phyloP scores from a whole-genome alignment of 352 stramenopile genomes.

The Thalassiosira gravida region DNA sequence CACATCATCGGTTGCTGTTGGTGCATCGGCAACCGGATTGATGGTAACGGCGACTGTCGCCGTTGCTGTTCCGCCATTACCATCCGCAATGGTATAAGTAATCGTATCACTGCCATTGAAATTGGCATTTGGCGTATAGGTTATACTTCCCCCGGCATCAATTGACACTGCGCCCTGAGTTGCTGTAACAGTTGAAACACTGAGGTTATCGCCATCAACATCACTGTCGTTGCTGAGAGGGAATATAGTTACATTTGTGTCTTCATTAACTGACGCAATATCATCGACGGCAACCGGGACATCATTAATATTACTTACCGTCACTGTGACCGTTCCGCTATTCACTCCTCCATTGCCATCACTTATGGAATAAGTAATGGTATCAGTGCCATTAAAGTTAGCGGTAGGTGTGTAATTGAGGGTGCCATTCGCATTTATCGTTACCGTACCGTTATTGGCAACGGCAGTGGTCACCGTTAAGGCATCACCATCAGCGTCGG shows the following conservation, averaged over 20 bases:
- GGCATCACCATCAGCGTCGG: not conserved
- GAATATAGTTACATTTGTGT: not conserved
- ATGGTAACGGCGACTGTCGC: not conserved
- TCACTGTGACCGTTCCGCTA: not conserved
- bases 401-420: not conserved
- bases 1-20: not conserved
- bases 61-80: not conserved
- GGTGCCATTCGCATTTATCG: not conserved
- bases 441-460: not conserved
- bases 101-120: not conserved
- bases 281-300: not conserved
- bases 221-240: not conserved
- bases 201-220: not conserved
- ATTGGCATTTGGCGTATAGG: not conserved
- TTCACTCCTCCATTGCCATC: not conserved
- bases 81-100: not conserved
- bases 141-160: not conserved
- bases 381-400: not conserved
- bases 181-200: not conserved
- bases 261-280: not conserved
- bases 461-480: not conserved
- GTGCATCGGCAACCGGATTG: not conserved
- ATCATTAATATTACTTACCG: not conserved
- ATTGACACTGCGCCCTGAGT: not conserved
- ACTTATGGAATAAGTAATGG: not conserved